Evolutionary conservation across 2,329 filamentous ascomycete species (phyloP).

Genomic region (Tricladium varicosporioides): DNA sequence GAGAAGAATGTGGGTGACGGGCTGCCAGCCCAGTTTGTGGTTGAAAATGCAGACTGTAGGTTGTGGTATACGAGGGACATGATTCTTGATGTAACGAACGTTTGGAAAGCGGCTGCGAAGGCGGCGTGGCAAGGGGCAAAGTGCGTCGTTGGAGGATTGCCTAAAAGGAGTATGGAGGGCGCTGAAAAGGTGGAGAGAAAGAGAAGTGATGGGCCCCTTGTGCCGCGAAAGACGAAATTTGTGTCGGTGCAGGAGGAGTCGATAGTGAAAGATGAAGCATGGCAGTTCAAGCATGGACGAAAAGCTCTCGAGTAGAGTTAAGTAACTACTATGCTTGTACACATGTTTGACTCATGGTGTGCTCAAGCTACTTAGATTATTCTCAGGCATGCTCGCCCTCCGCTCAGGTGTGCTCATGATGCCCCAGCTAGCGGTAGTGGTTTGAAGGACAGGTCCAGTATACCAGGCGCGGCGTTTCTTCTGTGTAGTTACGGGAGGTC

Average conservation of each 20-base stretch:
- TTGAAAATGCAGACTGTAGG: conserved; percentile 57
- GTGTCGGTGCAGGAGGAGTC: neutral
- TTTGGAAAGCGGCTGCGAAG: conserved; percentile 46
- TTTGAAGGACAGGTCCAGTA: neutral
- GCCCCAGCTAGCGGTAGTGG: no score
- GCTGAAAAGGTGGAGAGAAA: neutral
- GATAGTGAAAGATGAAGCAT: neutral
- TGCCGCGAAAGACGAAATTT: neutral
- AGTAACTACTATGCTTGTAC: no score
- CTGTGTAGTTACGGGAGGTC: neutral
- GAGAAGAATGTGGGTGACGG: conserved; percentile 27
- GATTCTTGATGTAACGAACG: conserved; percentile 43
- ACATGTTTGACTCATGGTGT: no score
- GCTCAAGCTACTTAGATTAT: no score
- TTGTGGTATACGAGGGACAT: conserved; percentile 55
- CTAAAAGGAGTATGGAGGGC: neutral
- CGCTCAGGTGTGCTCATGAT: no score
- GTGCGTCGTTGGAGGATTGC: conserved; percentile 26
- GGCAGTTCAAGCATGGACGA: neutral
- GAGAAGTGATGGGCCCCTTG: neutral
- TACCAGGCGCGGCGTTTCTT: neutral
- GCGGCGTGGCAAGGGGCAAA: conserved; percentile 37
- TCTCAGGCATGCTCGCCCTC: no score
- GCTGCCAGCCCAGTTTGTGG: conserved; percentile 55
- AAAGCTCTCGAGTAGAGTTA: conserved; percentile 6